phyloP scores from a whole-genome alignment of 1,284 basidiomycete genomes.

The Vanrija humicola region DNA sequence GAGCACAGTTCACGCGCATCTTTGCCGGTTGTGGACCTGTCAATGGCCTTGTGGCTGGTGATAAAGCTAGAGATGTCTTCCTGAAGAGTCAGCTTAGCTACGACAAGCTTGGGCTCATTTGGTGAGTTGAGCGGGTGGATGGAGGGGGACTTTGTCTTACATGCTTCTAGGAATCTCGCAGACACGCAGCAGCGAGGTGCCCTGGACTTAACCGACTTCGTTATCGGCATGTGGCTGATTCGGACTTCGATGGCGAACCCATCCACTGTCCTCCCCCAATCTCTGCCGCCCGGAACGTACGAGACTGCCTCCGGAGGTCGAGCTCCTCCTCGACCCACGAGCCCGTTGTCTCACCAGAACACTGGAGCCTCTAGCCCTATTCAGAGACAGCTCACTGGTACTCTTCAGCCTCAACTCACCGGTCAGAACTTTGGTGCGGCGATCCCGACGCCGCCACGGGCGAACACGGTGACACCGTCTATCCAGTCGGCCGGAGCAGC shows the following conservation, averaged over 20 bases:
- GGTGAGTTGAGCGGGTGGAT: too few species aligned
- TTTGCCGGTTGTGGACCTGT: constrained; percentile 69
- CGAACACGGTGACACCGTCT: constrained; percentile 16
- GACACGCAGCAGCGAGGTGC: constrained; percentile 89
- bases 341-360: constrained; percentile 34
- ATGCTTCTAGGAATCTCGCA: constrained; percentile 69
- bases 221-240: constrained; percentile 90
- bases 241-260: constrained; percentile 83
- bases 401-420: constrained; percentile 52
- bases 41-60: constrained; percentile 73
- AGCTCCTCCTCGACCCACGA: constrained; percentile 21
- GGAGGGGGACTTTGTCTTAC: constrained; percentile 2
- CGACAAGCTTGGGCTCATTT: constrained; percentile 89
- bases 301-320: constrained; percentile 68
- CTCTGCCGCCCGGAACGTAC: constrained; percentile 84
- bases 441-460: constrained; percentile 13
- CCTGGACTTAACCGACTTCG: constrained; percentile 88
- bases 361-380: constrained; percentile 27
- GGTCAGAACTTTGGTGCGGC: constrained; percentile 32
- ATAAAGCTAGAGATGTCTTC: constrained; percentile 89
- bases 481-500: constrained; percentile 41
- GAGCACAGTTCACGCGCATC: constrained; percentile 72
- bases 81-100: constrained; percentile 86
- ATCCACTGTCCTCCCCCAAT: constrained; percentile 67
- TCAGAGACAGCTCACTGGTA: constrained; percentile 51